Evolutionary conservation across 202 grass and related monocot species (phyloP).

Genomic region (Alloteropsis angusta): DNA sequence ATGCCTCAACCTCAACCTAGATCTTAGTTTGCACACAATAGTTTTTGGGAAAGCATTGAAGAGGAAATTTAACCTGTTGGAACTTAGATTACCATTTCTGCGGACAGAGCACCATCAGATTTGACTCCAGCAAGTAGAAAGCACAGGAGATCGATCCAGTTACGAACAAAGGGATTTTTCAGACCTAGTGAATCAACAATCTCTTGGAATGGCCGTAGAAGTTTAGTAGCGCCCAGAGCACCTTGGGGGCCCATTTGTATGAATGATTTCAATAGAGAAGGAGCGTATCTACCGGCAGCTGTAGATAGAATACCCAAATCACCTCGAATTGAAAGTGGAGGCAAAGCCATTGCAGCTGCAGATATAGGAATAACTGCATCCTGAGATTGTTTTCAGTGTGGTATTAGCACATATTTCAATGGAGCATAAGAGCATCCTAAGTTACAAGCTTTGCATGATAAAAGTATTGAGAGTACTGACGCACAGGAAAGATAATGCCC

Average conservation of each 20-base stretch:
- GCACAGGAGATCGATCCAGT: slow-evolving; percentile 80
- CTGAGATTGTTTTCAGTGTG: slow-evolving; percentile 38
- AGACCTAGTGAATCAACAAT: slow-evolving; percentile 69
- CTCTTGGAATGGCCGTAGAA: slow-evolving; percentile 83
- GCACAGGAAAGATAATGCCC: not conserved
- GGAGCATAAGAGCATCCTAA: not conserved
- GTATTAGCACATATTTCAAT: slow-evolving; percentile 20
- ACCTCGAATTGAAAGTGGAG: slow-evolving; percentile 88
- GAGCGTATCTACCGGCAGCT: slow-evolving; percentile 62
- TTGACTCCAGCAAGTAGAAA: slow-evolving; percentile 98
- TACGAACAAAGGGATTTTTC: slow-evolving; percentile 76
- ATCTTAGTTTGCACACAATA: not conserved
- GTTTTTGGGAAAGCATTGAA: not conserved
- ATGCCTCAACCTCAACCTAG: not conserved
- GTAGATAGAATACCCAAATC: slow-evolving; percentile 74
- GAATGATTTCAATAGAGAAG: slow-evolving; percentile 84
- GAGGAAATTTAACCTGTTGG: not conserved
- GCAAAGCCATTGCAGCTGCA: slow-evolving; percentile 86
- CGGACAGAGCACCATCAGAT: slow-evolving; percentile 77
- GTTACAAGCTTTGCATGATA: not conserved
- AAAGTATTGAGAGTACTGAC: not conserved
- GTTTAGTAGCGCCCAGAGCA: slow-evolving; percentile 73
- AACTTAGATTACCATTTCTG: slow-evolving; percentile 77
- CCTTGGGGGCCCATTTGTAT: slow-evolving; percentile 86
- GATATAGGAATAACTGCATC: slow-evolving; percentile 86